Base-by-base conservation (phyloP, 1,139 yeast species). In the Spencermartinsiella ligniputridi region DNA sequence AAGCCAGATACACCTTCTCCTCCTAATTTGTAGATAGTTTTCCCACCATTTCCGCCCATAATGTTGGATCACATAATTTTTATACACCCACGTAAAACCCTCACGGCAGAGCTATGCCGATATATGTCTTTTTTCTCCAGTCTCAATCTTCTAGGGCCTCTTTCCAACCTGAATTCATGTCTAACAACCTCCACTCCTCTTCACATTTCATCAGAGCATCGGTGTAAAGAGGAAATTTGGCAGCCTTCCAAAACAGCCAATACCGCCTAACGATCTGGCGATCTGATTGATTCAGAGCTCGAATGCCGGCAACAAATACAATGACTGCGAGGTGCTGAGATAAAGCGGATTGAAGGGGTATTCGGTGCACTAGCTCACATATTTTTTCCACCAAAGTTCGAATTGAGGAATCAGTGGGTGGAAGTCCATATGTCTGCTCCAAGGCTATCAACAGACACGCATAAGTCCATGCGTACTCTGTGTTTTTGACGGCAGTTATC, bases 321-420 rank as follows among this genome's bases (percentile, higher is more conserved):
- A 45, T 30, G 3, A 45, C 44, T 1, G 57, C 57, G 22, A 52
- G 32, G 37, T 53, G 57, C 27, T 47, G 52, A 3, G 51, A 52
- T 16, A 47, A 32, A 4, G 45, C 47, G 2, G 52, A 42, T n/a
- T 47, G 50, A 15, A 39, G 39, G 11, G 55, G 54, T 12, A 52
- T 42, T 6, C 40, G 36, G 3, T 39, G 34, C 2, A 52, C 42
- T 9, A 39, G 17, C 9, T 29, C 39, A 17, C 50, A 45, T 3
- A 52, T 47, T 37, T 45, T 43, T 16, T 39, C 49, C 9, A 51
- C 51, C 13, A 52, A 30, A 5, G 47, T 50, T 16, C 44, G 45
- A 29, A 41, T 38, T 5, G 41, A 32, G 15, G 29, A 15, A 35
- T 30, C 30, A 8, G 21, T 17, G 15, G 37, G 19, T 12, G 30